phyloP scores from a whole-genome alignment of 179 eudicot species.

The Corrigiola litoralis region DNA sequence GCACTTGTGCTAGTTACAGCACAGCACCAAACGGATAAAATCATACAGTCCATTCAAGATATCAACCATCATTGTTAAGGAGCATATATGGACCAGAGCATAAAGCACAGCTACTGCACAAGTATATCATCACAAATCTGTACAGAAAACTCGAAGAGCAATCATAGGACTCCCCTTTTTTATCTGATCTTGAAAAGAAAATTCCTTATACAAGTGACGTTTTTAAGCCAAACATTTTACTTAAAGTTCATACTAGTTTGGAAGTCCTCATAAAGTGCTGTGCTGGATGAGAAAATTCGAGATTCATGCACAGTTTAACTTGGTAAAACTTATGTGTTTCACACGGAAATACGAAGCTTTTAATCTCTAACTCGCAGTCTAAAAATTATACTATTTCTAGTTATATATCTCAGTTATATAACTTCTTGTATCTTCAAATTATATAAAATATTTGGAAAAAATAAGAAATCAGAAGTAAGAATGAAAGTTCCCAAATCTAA shows the following conservation, averaged over 20 bases:
- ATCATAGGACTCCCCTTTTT: not conserved
- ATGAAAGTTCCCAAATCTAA: too few relatives aligned
- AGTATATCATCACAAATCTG: conserved; percentile 19
- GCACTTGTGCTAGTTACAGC: conserved; percentile 14
- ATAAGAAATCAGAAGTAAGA: too few relatives aligned
- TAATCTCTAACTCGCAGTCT: too few relatives aligned
- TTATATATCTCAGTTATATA: too few relatives aligned
- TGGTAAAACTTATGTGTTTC: not conserved
- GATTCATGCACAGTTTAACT: conserved; percentile 4
- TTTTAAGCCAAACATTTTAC: conserved; percentile 5
- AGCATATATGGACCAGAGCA: conserved; percentile 28
- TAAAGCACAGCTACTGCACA: too few relatives aligned
- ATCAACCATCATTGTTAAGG: conserved; percentile 23
- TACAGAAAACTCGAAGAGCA: conserved; percentile 3
- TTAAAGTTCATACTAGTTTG: not conserved
- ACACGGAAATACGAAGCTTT: not conserved
- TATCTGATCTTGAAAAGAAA: not conserved
- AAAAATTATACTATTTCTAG: too few relatives aligned
- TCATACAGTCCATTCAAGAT: not conserved
- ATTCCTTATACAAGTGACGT: not conserved
- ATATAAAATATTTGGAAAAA: too few relatives aligned
- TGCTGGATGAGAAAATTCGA: not conserved
- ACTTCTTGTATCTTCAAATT: too few relatives aligned
- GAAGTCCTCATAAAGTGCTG: not conserved
- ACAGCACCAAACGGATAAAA: not conserved